Percentiles rank a stretch among this genome's conserved stretches.
These are phyloP conservation scores for Hypoxylon intermedium DNA, from an alignment of 495 filamentous ascomycete species.

Conservation along the genomic window DNA sequence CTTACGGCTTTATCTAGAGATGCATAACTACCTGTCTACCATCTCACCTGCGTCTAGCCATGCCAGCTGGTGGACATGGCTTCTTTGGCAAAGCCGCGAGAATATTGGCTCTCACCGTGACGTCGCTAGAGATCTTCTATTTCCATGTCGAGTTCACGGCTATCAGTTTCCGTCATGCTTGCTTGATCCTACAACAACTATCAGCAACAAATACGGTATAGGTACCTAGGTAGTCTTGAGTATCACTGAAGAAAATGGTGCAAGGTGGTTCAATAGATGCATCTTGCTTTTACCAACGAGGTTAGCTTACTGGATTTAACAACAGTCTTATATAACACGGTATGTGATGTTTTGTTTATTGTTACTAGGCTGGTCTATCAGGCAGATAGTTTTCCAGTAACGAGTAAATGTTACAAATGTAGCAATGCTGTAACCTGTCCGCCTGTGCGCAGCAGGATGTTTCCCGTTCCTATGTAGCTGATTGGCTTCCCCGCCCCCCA, in stretches of 20 bases:
- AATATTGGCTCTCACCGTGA: neutral
- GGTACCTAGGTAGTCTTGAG: too few species aligned
- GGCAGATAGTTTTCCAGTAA: neutral
- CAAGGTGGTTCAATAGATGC: too few species aligned
- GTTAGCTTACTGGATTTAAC: too few species aligned
- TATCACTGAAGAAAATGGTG: too few species aligned
- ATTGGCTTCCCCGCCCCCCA: constrained; percentile 42
- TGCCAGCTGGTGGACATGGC: constrained; percentile 7
- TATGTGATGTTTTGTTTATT: too few species aligned
- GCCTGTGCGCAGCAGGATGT: constrained; percentile 3
- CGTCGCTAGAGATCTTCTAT: neutral
- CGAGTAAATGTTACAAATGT: constrained; percentile 2
- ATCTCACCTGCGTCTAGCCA: constrained; percentile 11
- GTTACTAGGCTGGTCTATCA: too few species aligned
- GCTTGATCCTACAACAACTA: too few species aligned
- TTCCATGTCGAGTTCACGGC: too few species aligned
- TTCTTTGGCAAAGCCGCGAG: neutral
- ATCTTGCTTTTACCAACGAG: too few species aligned
- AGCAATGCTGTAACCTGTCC: constrained; percentile 28
- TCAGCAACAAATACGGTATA: too few species aligned
- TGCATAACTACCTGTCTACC: constrained; percentile 16
- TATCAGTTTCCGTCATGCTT: too few species aligned
- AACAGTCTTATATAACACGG: too few species aligned
- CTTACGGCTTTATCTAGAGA: constrained; percentile 6
- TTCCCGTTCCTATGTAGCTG: constrained; percentile 15